A percentile compares a stretch with the other conserved stretches of the same genome.
These are phyloP conservation scores for Alternaria consortialis DNA, from an alignment of 2,329 filamentous ascomycete genomes.

Conservation along the genomic window DNA sequence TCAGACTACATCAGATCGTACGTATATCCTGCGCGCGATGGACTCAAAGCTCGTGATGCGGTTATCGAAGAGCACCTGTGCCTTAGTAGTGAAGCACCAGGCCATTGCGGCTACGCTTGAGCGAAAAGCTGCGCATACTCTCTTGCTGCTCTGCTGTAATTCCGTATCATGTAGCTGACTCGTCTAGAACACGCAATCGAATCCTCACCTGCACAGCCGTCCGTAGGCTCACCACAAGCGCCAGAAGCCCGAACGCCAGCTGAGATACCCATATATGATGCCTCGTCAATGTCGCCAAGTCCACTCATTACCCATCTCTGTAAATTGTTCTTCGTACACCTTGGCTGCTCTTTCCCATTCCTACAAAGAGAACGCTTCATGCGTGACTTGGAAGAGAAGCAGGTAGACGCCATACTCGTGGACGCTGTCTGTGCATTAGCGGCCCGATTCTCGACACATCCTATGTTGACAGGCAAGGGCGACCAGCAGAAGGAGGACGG, in stretches of 20 bases:
- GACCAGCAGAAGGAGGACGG: constrained; percentile 55
- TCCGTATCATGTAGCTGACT: constrained; percentile 10
- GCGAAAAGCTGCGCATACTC: not conserved
- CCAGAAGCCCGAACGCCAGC: constrained; percentile 55
- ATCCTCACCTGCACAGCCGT: constrained; percentile 47
- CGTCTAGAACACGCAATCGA: constrained; percentile 36
- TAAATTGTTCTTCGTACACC: constrained; percentile 80
- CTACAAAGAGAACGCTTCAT: constrained; percentile 76
- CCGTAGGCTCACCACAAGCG: constrained; percentile 38
- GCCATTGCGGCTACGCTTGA: not conserved
- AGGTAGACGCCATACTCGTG: constrained; percentile 83
- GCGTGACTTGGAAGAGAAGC: constrained; percentile 79
- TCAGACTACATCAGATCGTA: constrained; percentile 64
- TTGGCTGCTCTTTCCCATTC: constrained; percentile 89
- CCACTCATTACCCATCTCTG: constrained; percentile 79
- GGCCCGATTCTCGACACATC: constrained; percentile 76
- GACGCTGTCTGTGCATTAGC: constrained; percentile 85
- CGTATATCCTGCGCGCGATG: constrained; percentile 11
- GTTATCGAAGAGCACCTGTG: not conserved
- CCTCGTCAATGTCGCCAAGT: constrained; percentile 74
- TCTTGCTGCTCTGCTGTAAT: constrained; percentile 11
- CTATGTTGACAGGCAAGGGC: constrained; percentile 60
- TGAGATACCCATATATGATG: constrained; percentile 76
- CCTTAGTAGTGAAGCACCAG: not conserved
- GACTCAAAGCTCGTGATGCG: not conserved